Conservation (phyloP, 345 rosid species). For the Eucalyptus regnans region DNA sequence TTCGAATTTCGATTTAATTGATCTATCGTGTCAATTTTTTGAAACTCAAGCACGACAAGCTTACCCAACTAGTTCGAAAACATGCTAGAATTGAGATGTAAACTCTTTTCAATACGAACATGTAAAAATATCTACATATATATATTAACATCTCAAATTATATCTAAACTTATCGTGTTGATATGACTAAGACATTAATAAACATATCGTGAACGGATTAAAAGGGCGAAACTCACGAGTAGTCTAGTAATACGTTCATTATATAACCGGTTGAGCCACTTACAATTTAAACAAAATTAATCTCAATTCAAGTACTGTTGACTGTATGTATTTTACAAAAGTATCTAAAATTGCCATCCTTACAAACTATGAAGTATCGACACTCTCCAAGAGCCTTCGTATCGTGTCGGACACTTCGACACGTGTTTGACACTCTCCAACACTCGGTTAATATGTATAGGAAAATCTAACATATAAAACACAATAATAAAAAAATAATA, state of each 20-base stretch:
- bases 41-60: background rate
- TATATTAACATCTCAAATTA: background rate
- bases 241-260: background rate
- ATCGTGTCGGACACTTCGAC: too few species aligned
- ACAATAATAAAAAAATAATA: too few species aligned
- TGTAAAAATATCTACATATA: background rate
- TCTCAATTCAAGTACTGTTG: background rate
- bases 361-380: background rate
- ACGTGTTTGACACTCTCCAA: too few species aligned
- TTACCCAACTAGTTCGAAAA: accelerated
- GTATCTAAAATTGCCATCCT: background rate
- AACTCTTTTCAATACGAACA: background rate
- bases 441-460: too few species aligned
- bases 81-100: background rate
- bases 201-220: background rate
- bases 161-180: background rate
- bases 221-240: background rate
- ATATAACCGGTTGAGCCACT: background rate
- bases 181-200: background rate
- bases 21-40: background rate
- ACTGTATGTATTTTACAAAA: background rate
- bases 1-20: background rate
- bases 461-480: too few species aligned
- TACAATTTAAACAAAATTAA: background rate
- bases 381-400: too few species aligned